Evolutionary conservation across 345 rosid species (phyloP), one percentile per base, ranked within the genome.

Genomic region (Hypericum perforatum): DNA sequence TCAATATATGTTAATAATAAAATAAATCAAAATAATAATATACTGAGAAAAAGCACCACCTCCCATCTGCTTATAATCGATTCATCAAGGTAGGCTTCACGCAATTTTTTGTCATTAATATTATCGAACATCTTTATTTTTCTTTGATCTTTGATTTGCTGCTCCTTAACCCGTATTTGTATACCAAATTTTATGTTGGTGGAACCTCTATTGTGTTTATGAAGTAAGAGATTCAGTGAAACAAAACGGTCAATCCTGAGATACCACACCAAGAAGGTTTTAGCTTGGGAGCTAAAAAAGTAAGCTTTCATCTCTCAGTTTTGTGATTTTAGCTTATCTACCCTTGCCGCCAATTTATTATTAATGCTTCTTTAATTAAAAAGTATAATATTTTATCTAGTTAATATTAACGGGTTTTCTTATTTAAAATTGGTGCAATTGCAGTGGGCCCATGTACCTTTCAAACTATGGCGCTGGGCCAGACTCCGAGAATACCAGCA

Each of bases 11-110:
- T n/a, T n/a, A n/a, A n/a, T n/a, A n/a, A n/a, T n/a, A n/a, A n/a
- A n/a, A n/a, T n/a, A n/a, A n/a, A n/a, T n/a, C n/a, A n/a, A n/a
- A n/a, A n/a, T n/a, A n/a, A n/a, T n/a, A n/a, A n/a, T n/a, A n/a
- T n/a, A n/a, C 97, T 9, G 95, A 89, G 84, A 92, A 89, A 89
- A 92, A 92, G 64, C 99, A 92, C 76, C 76, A 94, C 59, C 99
- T 92, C 58, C 99, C 99, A 58, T 92, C 99, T 41, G 95, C 99
- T 54, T 92, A 92, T 74, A 92, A 92, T 58, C 82, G 99, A 42
- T 92, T 92, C 75, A 92, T 89, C n/a, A n/a, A n/a, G n/a, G n/a
- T n/a, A n/a, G n/a, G n/a, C n/a, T n/a, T n/a, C n/a, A n/a, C n/a
- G n/a, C n/a, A n/a, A n/a, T n/a, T n/a, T n/a, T n/a, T n/a, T n/a